A percentile compares a stretch with the other conserved stretches of the same genome.
These are phyloP conservation scores for Pinus albicaulis DNA, from an alignment of 75 land plant species.

Conservation along the genomic window DNA sequence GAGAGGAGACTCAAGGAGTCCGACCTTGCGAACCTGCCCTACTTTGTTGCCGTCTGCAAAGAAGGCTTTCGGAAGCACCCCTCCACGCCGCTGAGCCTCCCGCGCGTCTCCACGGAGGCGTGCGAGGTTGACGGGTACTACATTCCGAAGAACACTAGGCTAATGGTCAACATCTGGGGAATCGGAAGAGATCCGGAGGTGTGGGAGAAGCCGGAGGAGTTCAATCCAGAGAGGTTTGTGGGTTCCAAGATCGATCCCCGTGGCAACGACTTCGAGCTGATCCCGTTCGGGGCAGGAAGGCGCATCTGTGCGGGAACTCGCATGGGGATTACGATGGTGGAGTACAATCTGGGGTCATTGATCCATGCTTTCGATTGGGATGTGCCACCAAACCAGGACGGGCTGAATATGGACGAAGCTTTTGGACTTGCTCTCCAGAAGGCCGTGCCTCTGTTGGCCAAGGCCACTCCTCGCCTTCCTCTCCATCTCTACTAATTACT, in stretches of 20 bases:
- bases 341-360: conserved; percentile 19
- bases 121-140: conserved; percentile 18
- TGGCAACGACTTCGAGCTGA: conserved; percentile 19
- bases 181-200: conserved; percentile 18
- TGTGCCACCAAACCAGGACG: conserved; percentile 7
- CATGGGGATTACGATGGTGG: conserved; percentile 25
- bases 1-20: conserved; percentile 8
- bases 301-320: conserved; percentile 18
- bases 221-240: conserved; percentile 21
- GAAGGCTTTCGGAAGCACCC: conserved; percentile 23
- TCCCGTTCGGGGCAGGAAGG: conserved; percentile 29
- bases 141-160: conserved; percentile 16
- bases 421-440: conserved; percentile 7
- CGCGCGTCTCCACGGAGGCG: conserved; percentile 9
- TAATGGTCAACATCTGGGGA: conserved; percentile 28
- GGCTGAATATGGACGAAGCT: conserved; percentile 31
- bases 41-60: conserved; percentile 13
- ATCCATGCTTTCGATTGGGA: conserved; percentile 44
- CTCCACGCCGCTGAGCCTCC: conserved; percentile 18
- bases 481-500: background rate
- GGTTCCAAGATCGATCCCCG: conserved; percentile 2
- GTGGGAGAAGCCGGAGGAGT: conserved; percentile 23
- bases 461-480: conserved; percentile 9
- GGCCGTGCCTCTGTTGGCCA: background rate
- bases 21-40: conserved; percentile 6